phyloP scores from a whole-genome alignment of 768 basidiomycete genomes.

The Nidularia pulvinata region DNA sequence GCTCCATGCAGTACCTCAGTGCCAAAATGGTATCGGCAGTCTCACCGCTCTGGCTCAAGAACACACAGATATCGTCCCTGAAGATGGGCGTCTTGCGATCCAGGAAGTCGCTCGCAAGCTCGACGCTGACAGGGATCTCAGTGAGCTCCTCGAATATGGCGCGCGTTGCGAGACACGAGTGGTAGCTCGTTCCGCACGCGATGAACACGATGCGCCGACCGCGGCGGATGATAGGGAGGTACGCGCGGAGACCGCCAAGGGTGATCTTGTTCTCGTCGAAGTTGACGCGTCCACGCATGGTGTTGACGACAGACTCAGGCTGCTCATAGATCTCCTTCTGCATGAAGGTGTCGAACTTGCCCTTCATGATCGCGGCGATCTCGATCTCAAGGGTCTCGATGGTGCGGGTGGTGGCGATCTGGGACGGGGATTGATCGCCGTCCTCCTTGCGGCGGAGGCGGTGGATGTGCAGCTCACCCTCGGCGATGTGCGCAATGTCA shows the following conservation, averaged over 20 bases:
- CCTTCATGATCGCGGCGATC: constrained; percentile 99
- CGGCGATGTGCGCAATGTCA: constrained; percentile 96
- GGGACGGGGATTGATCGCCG: constrained; percentile 56
- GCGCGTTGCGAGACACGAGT: constrained; percentile 95
- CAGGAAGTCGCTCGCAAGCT: constrained; percentile 97
- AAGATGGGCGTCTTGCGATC: constrained; percentile 99
- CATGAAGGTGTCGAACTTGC: constrained; percentile 99
- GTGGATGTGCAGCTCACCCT: constrained; percentile 98
- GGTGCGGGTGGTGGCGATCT: constrained; percentile 76
- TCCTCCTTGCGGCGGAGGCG: constrained; percentile 91
- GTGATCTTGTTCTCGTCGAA: constrained; percentile 92
- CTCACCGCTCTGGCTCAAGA: constrained; percentile 97
- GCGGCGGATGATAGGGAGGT: constrained; percentile 94
- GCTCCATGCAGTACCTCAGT: constrained; percentile 93
- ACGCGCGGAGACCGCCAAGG: constrained; percentile 93
- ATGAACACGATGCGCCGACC: constrained; percentile 94
- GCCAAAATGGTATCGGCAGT: constrained; percentile 98
- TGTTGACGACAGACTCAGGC: constrained; percentile 99
- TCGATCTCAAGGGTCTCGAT: constrained; percentile 99
- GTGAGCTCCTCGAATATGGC: constrained; percentile 99
- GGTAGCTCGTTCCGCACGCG: constrained; percentile 98
- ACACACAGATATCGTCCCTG: constrained; percentile 96
- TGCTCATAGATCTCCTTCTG: constrained; percentile 99
- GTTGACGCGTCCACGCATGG: constrained; percentile 99
- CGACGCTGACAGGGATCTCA: constrained; percentile 97